These are phyloP conservation scores for Coemansia sp. DNA, from an alignment of 192 early-diverging fungal genomes.

Conservation along the genomic window DNA sequence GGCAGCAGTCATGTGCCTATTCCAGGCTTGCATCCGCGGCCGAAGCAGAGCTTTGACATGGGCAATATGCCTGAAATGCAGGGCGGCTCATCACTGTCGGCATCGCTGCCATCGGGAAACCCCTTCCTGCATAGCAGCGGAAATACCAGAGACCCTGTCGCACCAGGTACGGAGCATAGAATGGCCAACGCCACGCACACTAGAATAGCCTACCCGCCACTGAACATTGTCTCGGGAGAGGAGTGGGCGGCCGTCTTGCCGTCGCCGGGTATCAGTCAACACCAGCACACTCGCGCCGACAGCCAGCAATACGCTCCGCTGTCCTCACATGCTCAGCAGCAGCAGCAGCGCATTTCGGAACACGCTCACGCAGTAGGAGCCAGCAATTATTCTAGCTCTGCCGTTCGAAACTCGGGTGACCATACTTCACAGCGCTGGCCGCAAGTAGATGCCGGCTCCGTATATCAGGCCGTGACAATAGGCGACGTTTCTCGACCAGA, in stretches of 20 bases:
- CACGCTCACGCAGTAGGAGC: neutral
- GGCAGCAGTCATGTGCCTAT: conserved; percentile 7
- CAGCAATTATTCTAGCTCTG: neutral
- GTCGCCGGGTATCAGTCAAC: conserved; percentile 9
- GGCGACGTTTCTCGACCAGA: neutral
- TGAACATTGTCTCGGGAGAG: neutral
- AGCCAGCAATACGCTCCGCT: conserved; percentile 7
- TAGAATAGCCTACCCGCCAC: conserved; percentile 23
- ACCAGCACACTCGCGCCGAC: conserved; percentile 10
- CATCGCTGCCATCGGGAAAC: conserved; percentile 32
- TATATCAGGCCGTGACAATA: conserved; percentile 28
- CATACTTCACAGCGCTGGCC: conserved; percentile 7
- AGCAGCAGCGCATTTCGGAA: conserved; percentile 4
- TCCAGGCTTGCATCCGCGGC: conserved; percentile 17
- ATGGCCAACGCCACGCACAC: conserved; percentile 1
- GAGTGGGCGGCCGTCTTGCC: conserved; percentile 11
- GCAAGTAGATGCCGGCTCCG: neutral
- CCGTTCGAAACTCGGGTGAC: neutral
- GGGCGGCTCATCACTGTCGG: conserved; percentile 22
- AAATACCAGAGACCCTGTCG: neutral
- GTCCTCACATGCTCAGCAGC: neutral
- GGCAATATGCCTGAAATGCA: conserved; percentile 14
- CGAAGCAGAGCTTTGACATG: conserved; percentile 26
- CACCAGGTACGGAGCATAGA: conserved; percentile 3
- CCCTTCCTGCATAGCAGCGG: conserved; percentile 25